Evolutionary conservation across 2,329 filamentous ascomycete genomes (phyloP).

Genomic region (Sporothrix variecibatus): DNA sequence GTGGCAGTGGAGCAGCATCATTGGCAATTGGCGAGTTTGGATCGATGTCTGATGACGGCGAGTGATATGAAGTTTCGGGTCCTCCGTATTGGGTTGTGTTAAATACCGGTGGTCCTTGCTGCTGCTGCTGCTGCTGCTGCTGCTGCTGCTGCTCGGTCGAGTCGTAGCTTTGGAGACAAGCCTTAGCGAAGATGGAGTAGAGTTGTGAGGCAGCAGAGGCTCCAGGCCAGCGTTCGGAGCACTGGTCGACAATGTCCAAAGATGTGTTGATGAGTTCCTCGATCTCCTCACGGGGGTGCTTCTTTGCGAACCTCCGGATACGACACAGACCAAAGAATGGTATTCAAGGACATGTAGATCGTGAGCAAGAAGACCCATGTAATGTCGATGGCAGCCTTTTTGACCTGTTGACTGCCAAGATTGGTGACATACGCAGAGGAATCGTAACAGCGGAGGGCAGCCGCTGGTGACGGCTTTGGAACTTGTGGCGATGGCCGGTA

Average conservation of each 20-base stretch:
- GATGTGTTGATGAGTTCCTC: slow-evolving; percentile 73
- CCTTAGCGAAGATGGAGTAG: slow-evolving; percentile 81
- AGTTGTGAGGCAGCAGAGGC: slow-evolving; percentile 81
- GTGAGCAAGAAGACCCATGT: slow-evolving; percentile 93
- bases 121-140: slow-evolving; percentile 29
- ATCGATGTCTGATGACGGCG: slow-evolving; percentile 53
- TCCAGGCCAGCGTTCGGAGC: slow-evolving; percentile 88
- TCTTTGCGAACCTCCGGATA: slow-evolving; percentile 78
- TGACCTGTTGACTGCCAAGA: slow-evolving; percentile 77
- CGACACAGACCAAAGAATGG: slow-evolving; percentile 86
- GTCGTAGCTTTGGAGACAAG: slow-evolving; percentile 87
- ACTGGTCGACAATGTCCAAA: slow-evolving; percentile 75
- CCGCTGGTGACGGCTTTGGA: slow-evolving; percentile 76
- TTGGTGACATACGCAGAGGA: slow-evolving; percentile 80
- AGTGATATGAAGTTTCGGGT: slow-evolving; percentile 39
- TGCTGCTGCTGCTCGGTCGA: slow-evolving; percentile 46
- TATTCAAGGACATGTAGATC: slow-evolving; percentile 89
- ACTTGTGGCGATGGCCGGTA: slow-evolving; percentile 92
- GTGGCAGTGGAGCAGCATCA: slow-evolving; percentile 40
- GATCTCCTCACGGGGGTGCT: slow-evolving; percentile 73
- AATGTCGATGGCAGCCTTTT: slow-evolving; percentile 73
- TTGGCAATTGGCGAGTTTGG: slow-evolving; percentile 51
- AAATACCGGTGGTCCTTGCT: slow-evolving; percentile 31
- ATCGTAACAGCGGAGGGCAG: slow-evolving; percentile 80
- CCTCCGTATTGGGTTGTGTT: slow-evolving; percentile 29